phyloP scores from a whole-genome alignment of 169 alveolate species.

The Cryptosporidium muris region DNA sequence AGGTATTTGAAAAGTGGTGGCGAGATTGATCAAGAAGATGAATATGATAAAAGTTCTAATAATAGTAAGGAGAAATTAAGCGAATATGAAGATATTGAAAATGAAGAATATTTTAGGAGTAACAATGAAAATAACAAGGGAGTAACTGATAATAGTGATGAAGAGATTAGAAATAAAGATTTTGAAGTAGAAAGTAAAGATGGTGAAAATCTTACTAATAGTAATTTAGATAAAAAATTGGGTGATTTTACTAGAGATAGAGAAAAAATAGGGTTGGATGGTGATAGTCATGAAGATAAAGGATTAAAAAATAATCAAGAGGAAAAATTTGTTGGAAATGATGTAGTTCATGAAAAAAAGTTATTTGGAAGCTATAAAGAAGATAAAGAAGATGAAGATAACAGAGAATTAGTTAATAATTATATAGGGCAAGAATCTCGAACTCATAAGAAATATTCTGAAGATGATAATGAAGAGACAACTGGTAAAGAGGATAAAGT shows the following conservation, averaged over 20 bases:
- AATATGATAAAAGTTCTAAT: constrained; percentile 15
- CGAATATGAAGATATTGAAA: constrained; percentile 23
- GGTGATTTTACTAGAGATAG: not conserved
- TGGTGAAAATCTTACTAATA: not conserved
- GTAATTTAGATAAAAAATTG: not conserved
- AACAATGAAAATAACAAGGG: constrained; percentile 12
- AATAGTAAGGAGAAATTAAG: constrained; percentile 15
- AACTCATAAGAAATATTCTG: no score
- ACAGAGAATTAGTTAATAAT: no score
- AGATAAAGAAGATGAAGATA: no score
- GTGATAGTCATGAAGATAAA: not conserved
- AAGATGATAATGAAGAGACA: no score
- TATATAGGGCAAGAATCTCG: no score
- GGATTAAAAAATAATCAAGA: no score
- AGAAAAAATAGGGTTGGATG: not conserved
- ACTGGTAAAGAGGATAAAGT: no score
- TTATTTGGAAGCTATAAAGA: no score
- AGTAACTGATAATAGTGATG: not conserved
- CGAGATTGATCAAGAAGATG: constrained; percentile 18
- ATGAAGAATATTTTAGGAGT: constrained; percentile 31
- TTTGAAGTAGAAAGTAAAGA: not conserved
- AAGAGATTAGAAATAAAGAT: not conserved
- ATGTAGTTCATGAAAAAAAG: no score
- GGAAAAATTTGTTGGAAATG: no score
- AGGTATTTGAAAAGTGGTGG: not conserved